phyloP scores from a whole-genome alignment of 495 filamentous ascomycete genomes.

The Beverwykella pulmonaria region DNA sequence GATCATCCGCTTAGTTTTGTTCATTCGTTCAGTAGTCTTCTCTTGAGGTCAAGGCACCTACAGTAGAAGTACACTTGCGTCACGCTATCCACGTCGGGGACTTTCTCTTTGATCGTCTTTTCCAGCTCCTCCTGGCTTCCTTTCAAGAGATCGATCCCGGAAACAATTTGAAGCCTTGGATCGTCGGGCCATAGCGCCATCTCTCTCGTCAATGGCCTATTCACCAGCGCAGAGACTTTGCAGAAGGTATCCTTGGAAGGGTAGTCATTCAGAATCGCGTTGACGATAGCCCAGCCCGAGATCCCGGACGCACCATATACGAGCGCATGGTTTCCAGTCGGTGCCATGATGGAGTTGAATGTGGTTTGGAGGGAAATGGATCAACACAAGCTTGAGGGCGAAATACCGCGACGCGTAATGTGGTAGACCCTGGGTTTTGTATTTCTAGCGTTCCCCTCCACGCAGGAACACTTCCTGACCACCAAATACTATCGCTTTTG shows the following conservation, averaged over 20 bases:
- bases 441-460: conserved; percentile 9
- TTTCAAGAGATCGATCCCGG: conserved; percentile 50
- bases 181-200: conserved; percentile 50
- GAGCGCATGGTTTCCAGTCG: conserved; percentile 41
- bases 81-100: conserved; percentile 48
- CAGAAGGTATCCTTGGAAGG: conserved; percentile 47
- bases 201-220: conserved; percentile 47
- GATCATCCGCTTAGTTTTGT: not conserved
- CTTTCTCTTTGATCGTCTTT: conserved; percentile 45
- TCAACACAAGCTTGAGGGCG: not conserved
- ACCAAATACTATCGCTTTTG: not conserved
- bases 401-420: not conserved
- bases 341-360: conserved; percentile 9
- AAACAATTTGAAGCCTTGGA: conserved; percentile 49
- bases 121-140: conserved; percentile 46
- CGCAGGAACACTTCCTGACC: conserved; percentile 9
- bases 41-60: conserved; percentile 36
- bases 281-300: conserved; percentile 54
- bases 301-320: conserved; percentile 49
- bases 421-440: conserved; percentile 15
- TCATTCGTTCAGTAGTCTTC: not conserved
- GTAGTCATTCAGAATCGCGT: conserved; percentile 50
- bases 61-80: conserved; percentile 53
- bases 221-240: conserved; percentile 52
- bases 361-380: not conserved